Base-by-base conservation (phyloP, 2,329 filamentous ascomycete genomes). In the Ophiognomonia clavigignenti-juglandacearum region DNA sequence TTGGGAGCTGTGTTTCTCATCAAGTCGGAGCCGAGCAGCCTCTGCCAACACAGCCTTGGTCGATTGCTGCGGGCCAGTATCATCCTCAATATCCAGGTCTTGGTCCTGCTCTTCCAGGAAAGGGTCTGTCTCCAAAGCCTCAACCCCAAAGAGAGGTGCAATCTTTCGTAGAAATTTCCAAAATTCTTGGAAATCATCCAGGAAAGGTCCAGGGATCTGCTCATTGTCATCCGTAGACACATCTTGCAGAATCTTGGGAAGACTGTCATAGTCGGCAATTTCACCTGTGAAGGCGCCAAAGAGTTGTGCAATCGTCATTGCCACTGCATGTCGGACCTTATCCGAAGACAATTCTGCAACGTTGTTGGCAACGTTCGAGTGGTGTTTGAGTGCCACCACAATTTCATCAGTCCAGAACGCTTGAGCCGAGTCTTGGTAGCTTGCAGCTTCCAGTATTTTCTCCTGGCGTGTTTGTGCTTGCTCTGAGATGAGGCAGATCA, bases 1-100 rank as follows among this genome's bases (percentile, higher is more conserved):
- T 72, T 71, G 63, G 4, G 74, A 61, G 44, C 80, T 75, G n/a
- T 66, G 64, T 44, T 69, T 67, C 42, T 83, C 82, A 40, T 77
- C 70, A 55, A 85, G 77, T 26, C 80, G 67, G 34, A 75, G 68
- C 35, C 75, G 68, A 0, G 76, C 74, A 31, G 70, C 64, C 43
- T 70, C 67, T 57, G 83, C 70, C 31, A 74, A 68, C 9, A 72
- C 63, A 14, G 73, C 61, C 19, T 65, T 65, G 53, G 72, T 74
- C 38, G 70, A 66, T 47, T 70, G 71, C 52, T 70, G 77, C 13
- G 70, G 62, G 13, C n/a, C n/a, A n/a, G 68, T 62, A 18, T 58
- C 59, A 34, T 53, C 52, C 14, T 58, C 56, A 14, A 57, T 60
- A 31, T 4, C 20, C 20, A 39, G 20, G 74, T 38, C 35, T 18